Evolutionary conservation across 1,284 basidiomycete genomes (phyloP).

Genomic region (Tetrapyrgos nigripes): DNA sequence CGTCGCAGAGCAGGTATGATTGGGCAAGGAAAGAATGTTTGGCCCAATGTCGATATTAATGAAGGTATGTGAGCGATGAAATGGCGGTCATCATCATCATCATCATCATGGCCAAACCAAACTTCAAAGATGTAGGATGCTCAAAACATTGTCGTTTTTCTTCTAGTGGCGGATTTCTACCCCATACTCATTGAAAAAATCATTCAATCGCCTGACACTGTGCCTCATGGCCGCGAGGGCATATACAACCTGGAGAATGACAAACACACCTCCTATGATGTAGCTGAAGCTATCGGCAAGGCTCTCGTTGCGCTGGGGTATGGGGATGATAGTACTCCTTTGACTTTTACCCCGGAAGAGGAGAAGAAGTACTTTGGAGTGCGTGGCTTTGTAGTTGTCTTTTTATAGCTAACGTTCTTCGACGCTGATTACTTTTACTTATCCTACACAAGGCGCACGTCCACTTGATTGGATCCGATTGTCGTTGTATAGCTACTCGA

Average conservation of each 20-base stretch:
- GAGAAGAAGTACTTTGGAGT: neutral
- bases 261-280: neutral
- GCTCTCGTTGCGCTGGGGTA: neutral
- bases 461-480: slow-evolving; percentile 44
- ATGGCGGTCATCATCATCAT: too few species aligned
- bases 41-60: slow-evolving; percentile 38
- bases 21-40: slow-evolving; percentile 27
- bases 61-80: slow-evolving; percentile 37
- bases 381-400: neutral
- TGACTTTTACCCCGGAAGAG: neutral
- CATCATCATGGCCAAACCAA: too few species aligned
- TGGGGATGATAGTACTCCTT: neutral
- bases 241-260: neutral
- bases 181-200: slow-evolving; percentile 48
- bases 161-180: slow-evolving; percentile 47
- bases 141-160: too few species aligned
- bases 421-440: neutral
- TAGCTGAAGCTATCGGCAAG: neutral
- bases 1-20: slow-evolving; percentile 7
- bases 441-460: too few species aligned
- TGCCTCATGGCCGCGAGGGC: neutral
- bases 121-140: too few species aligned
- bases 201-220: slow-evolving; percentile 13
- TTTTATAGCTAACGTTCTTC: neutral
- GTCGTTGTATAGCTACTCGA: slow-evolving; percentile 45